A percentile compares a stretch with the other conserved stretches of the same genome.
Conservation (phyloP, 257 asterid genomes). For the Parsonsia alboflavescens region DNA sequence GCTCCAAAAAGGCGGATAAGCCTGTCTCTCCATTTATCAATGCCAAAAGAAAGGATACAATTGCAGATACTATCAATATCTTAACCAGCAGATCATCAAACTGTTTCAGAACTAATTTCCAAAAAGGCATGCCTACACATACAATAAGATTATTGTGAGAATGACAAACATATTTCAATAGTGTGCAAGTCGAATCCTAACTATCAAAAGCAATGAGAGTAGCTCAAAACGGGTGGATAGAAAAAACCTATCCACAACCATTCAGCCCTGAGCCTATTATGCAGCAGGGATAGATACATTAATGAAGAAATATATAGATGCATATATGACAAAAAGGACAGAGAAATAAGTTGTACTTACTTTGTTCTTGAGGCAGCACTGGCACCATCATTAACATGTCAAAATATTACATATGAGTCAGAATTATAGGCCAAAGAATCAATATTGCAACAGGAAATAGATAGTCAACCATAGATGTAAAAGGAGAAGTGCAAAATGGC, state of each 20-base stretch:
- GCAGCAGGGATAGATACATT: neutral
- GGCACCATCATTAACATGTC: slow-evolving; percentile 36
- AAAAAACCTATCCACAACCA: neutral
- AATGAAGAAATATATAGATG: neutral
- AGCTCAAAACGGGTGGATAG: neutral
- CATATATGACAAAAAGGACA: no score
- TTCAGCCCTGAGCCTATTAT: neutral
- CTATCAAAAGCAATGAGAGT: neutral
- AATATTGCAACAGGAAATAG: slow-evolving; percentile 9
- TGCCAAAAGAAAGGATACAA: slow-evolving; percentile 84
- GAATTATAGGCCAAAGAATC: slow-evolving; percentile 18
- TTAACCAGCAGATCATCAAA: slow-evolving; percentile 98
- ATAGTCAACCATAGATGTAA: neutral
- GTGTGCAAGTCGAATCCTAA: neutral
- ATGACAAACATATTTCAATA: neutral
- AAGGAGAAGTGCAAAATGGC: neutral
- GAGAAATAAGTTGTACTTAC: slow-evolving; percentile 43
- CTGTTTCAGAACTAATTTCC: slow-evolving; percentile 94
- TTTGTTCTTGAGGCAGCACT: slow-evolving; percentile 92
- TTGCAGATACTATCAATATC: slow-evolving; percentile 90
- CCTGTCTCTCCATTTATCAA: slow-evolving; percentile 96
- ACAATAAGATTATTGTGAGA: neutral
- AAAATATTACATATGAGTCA: slow-evolving; percentile 29
- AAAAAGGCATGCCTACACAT: slow-evolving; percentile 78
- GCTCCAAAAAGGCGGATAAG: slow-evolving; percentile 89